Evolutionary conservation across 2,329 filamentous ascomycete genomes (phyloP).

Genomic region (Sporothrix inflata): DNA sequence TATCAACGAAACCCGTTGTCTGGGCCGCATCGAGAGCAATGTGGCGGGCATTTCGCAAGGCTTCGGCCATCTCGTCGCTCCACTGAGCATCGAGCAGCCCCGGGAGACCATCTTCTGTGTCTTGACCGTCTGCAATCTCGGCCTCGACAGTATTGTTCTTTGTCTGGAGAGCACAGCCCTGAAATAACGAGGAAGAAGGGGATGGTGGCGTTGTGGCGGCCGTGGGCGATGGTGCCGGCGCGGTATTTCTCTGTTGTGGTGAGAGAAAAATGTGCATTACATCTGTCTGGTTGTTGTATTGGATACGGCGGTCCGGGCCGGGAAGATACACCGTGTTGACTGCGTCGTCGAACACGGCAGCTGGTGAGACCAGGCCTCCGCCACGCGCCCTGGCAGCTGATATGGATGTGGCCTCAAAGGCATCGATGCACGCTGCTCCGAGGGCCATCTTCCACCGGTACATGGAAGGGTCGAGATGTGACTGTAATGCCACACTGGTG

Average conservation of each 20-base stretch:
- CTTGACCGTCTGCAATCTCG: background rate
- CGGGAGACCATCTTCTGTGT: background rate
- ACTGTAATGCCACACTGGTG: background rate
- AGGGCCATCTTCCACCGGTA: slow-evolving; percentile 29
- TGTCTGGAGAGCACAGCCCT: background rate
- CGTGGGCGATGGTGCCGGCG: slow-evolving; percentile 27
- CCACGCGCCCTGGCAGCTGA: background rate
- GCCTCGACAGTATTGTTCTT: background rate
- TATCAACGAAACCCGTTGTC: slow-evolving; percentile 25
- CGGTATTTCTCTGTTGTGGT: no score
- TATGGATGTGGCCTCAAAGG: background rate
- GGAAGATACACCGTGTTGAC: slow-evolving; percentile 38
- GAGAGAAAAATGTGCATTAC: slow-evolving; percentile 39
- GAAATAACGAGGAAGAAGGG: background rate
- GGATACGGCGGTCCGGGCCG: slow-evolving; percentile 35
- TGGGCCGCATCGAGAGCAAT: slow-evolving; percentile 41
- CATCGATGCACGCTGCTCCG: slow-evolving; percentile 30
- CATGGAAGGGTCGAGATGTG: slow-evolving; percentile 26
- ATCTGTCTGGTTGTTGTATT: slow-evolving; percentile 36
- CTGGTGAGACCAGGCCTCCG: background rate
- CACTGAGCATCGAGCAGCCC: slow-evolving; percentile 39
- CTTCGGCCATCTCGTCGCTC: slow-evolving; percentile 38
- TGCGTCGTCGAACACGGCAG: background rate
- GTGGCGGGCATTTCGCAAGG: slow-evolving; percentile 36
- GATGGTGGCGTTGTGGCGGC: background rate